Evolutionary conservation across 352 stramenopile genomes (phyloP).

Genomic region (Globisporangium okanoganense): DNA sequence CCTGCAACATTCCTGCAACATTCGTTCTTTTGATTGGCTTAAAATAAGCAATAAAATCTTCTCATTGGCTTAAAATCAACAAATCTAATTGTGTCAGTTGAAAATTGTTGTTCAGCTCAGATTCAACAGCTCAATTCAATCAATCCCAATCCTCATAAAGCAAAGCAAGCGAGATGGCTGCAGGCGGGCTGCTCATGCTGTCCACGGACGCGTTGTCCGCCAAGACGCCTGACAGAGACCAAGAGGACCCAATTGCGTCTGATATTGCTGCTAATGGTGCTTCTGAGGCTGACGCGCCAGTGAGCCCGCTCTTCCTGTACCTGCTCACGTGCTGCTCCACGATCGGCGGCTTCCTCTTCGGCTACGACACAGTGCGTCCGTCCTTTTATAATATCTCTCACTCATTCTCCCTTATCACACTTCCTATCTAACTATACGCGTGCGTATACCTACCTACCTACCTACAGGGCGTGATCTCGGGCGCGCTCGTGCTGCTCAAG

Average conservation of each 20-base stretch:
- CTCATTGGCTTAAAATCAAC: background rate
- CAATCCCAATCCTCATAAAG: background rate
- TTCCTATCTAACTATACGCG: background rate
- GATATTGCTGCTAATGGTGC: background rate
- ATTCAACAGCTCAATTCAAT: background rate
- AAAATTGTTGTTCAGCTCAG: background rate
- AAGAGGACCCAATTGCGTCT: background rate
- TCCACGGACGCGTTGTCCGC: background rate
- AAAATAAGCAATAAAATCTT: background rate
- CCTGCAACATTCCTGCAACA: background rate
- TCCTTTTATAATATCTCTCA: no score
- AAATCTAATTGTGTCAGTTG: background rate
- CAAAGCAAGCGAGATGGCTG: conserved; percentile 3
- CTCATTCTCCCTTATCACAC: background rate
- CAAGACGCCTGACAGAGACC: background rate
- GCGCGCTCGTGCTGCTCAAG: conserved; percentile 68
- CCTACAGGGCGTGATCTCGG: conserved; percentile 70
- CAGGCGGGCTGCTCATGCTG: conserved; percentile 1
- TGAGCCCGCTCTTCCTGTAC: conserved; percentile 36
- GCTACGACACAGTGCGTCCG: conserved; percentile 62
- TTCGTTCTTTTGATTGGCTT: background rate
- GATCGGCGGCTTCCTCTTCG: conserved; percentile 76
- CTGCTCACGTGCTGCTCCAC: conserved; percentile 68
- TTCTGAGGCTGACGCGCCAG: background rate
- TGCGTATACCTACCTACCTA: background rate